Percentiles rank a stretch among this genome's conserved stretches.
phyloP scores from a whole-genome alignment of 2,329 filamentous ascomycete genomes.

The Hypoxylon sp. region DNA sequence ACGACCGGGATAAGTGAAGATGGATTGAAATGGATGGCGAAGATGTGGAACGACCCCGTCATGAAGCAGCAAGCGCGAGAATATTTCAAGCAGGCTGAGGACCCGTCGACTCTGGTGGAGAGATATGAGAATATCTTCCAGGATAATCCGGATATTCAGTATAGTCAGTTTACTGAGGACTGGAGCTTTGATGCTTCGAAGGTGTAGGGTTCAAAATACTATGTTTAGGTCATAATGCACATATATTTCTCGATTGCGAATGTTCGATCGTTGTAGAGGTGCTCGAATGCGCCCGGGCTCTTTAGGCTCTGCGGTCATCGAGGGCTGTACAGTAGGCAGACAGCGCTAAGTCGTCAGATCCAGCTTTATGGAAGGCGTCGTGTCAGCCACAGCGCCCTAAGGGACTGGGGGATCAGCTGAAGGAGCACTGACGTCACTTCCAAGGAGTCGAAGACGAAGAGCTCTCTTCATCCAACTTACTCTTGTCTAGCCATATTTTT shows the following conservation, averaged over 20 bases:
- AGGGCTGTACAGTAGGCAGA: background rate
- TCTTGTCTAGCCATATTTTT: too few relatives aligned
- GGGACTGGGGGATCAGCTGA: background rate
- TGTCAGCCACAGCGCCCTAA: background rate
- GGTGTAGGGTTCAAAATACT: background rate
- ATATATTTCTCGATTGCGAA: background rate
- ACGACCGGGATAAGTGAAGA: slow-evolving; percentile 47
- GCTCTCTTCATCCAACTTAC: too few relatives aligned
- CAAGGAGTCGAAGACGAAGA: background rate
- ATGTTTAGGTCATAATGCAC: background rate
- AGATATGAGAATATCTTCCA: slow-evolving; percentile 51
- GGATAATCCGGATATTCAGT: slow-evolving; percentile 42
- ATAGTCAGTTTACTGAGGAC: slow-evolving; percentile 46
- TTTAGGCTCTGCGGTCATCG: background rate
- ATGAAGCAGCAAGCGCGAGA: slow-evolving; percentile 43
- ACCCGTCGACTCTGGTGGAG: slow-evolving; percentile 44
- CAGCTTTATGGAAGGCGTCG: background rate
- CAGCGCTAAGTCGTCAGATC: background rate
- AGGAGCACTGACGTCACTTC: background rate
- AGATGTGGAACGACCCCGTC: slow-evolving; percentile 52
- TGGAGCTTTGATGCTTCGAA: slow-evolving; percentile 42
- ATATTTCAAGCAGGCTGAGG: slow-evolving; percentile 50
- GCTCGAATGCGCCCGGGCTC: too few relatives aligned
- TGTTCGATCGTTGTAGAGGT: background rate
- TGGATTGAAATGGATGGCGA: slow-evolving; percentile 50